These are phyloP conservation scores for Heliophila coronopifolia DNA, from an alignment of 441 rosid species.

Conservation along the genomic window DNA sequence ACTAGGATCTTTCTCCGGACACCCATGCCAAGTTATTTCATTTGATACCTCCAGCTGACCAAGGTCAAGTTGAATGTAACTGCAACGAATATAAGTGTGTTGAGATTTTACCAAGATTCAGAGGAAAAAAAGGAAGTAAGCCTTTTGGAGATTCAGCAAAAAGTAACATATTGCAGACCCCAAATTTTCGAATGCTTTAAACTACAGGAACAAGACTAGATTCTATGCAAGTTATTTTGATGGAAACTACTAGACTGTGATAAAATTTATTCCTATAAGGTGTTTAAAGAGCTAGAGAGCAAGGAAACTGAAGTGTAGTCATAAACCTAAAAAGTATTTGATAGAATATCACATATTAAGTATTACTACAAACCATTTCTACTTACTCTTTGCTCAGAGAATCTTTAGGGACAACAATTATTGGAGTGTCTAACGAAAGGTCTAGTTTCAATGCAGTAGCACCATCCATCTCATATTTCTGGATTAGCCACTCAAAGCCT, in stretches of 20 bases:
- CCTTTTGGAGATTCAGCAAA: slow-evolving; percentile 7
- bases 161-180: slow-evolving; percentile 6
- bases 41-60: slow-evolving; percentile 82
- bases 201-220: slow-evolving; percentile 1
- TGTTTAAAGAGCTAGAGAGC: neutral
- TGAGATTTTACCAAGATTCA: slow-evolving; percentile 20
- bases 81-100: slow-evolving; percentile 34
- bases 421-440: slow-evolving; percentile 89
- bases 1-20: slow-evolving; percentile 75
- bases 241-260: slow-evolving; percentile 12
- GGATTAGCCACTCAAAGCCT: slow-evolving; percentile 93
- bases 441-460: slow-evolving; percentile 88
- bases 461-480: slow-evolving; percentile 96
- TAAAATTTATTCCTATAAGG: neutral
- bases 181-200: slow-evolving; percentile 10
- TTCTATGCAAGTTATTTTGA: slow-evolving; percentile 1
- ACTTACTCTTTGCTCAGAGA: slow-evolving; percentile 90
- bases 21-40: slow-evolving; percentile 94
- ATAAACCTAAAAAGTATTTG: slow-evolving; percentile 1
- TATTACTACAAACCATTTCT: slow-evolving; percentile 15
- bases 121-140: neutral
- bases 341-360: slow-evolving; percentile 6
- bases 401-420: slow-evolving; percentile 81
- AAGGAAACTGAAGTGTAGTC: slow-evolving; percentile 10
- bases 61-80: slow-evolving; percentile 92